phyloP scores from a whole-genome alignment of 2,329 filamentous ascomycete genomes.

The Elsinoe perseae region DNA sequence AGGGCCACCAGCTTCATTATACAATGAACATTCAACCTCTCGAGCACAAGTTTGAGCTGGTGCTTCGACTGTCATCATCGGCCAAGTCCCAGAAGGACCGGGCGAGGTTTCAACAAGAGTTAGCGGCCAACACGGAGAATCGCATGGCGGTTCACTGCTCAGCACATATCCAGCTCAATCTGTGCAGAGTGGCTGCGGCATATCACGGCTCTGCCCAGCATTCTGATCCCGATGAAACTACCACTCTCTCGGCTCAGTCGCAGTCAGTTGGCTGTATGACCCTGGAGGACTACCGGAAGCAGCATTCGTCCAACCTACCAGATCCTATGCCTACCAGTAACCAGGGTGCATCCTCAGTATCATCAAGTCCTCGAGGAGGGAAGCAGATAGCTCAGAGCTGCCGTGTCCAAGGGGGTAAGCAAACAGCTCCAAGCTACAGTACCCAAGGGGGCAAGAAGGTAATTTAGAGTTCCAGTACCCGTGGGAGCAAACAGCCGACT shows the following conservation, averaged over 20 bases:
- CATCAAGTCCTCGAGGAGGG: background rate
- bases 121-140: background rate
- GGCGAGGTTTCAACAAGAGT: background rate
- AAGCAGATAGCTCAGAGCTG: no score
- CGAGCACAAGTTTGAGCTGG: background rate
- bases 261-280: background rate
- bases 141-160: background rate
- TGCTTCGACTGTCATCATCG: background rate
- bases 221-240: background rate
- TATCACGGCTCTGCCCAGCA: background rate
- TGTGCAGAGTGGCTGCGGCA: background rate
- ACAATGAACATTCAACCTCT: background rate
- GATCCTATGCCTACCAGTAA: background rate
- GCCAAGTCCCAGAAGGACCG: background rate
- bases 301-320: background rate
- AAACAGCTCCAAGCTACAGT: background rate
- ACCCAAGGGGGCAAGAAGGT: background rate
- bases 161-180: background rate
- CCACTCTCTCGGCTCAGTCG: background rate
- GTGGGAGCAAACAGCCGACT: no score
- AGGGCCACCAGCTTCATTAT: background rate
- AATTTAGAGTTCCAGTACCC: background rate
- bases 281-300: background rate
- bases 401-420: background rate
- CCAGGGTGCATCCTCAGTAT: background rate